Conservation (phyloP, 140 eudicot species). For the Stevia rebaudiana region DNA sequence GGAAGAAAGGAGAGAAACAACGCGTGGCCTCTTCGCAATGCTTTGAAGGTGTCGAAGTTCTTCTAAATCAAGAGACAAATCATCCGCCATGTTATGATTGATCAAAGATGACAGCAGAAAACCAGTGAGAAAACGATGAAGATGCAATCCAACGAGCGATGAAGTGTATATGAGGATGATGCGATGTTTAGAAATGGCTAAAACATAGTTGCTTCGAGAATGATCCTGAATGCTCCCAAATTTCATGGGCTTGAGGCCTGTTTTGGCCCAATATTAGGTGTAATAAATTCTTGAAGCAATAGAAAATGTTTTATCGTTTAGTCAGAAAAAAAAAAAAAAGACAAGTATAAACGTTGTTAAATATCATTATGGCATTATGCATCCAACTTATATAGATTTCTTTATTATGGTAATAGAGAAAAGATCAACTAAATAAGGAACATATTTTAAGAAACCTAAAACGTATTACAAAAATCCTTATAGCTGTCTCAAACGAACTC, state of each 20-base stretch:
- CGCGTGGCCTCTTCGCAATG: slow-evolving; percentile 74
- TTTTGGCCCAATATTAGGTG: not conserved
- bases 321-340: too few species aligned
- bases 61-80: slow-evolving; percentile 56
- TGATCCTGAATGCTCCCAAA: not conserved
- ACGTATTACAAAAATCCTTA: too few species aligned
- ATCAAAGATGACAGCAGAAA: not conserved
- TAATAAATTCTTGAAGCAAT: too few species aligned
- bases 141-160: not conserved
- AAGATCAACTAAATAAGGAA: too few species aligned
- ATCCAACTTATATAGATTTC: too few species aligned
- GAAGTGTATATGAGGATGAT: not conserved
- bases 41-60: slow-evolving; percentile 60
- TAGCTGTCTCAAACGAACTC: too few species aligned
- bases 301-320: too few species aligned
- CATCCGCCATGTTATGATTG: slow-evolving; percentile 41
- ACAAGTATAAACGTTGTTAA: too few species aligned
- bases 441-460: too few species aligned
- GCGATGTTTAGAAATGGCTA: slow-evolving; percentile 12
- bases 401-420: too few species aligned
- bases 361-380: too few species aligned
- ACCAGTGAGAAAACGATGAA: slow-evolving; percentile 7
- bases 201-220: not conserved
- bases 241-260: not conserved
- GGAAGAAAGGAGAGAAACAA: slow-evolving; percentile 51